Conservation (phyloP, 1,139 yeast genomes). For the Meyerozyma athensensis region DNA sequence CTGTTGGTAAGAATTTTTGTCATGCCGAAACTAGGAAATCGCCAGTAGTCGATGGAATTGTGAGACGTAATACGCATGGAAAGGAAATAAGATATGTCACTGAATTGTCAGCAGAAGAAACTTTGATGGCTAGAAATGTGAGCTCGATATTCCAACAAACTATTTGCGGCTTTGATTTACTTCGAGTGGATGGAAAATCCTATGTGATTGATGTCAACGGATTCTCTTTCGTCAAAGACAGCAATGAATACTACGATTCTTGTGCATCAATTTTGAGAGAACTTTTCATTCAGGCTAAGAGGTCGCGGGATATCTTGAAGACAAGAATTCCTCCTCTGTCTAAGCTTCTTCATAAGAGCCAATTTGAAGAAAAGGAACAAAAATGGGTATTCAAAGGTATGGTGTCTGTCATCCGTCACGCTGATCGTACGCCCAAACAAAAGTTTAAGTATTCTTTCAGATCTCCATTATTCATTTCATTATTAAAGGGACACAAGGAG, state of each 20-base stretch:
- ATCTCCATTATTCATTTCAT: slow-evolving; percentile 77
- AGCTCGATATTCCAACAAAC: slow-evolving; percentile 80
- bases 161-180: slow-evolving; percentile 95
- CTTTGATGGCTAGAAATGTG: slow-evolving; percentile 72
- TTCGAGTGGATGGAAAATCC: slow-evolving; percentile 83
- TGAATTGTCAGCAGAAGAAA: slow-evolving; percentile 69
- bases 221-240: slow-evolving; percentile 95
- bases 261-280: slow-evolving; percentile 76
- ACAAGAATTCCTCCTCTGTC: slow-evolving; percentile 35
- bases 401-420: slow-evolving; percentile 91
- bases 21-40: slow-evolving; percentile 98
- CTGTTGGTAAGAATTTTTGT: slow-evolving; percentile 86
- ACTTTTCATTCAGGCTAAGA: slow-evolving; percentile 59
- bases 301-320: slow-evolving; percentile 38
- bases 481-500: slow-evolving; percentile 90
- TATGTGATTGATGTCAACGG: slow-evolving; percentile 98
- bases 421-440: slow-evolving; percentile 98
- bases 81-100: slow-evolving; percentile 93
- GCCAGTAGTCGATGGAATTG: slow-evolving; percentile 98
- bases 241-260: slow-evolving; percentile 75
- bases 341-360: slow-evolving; percentile 34
- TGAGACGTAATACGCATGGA: slow-evolving; percentile 94
- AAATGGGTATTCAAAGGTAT: slow-evolving; percentile 96
- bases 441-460: slow-evolving; percentile 94
- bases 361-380: slow-evolving; percentile 76